phyloP scores from a whole-genome alignment of 2,329 filamentous ascomycete genomes.

The Paecilomyces sp. region DNA sequence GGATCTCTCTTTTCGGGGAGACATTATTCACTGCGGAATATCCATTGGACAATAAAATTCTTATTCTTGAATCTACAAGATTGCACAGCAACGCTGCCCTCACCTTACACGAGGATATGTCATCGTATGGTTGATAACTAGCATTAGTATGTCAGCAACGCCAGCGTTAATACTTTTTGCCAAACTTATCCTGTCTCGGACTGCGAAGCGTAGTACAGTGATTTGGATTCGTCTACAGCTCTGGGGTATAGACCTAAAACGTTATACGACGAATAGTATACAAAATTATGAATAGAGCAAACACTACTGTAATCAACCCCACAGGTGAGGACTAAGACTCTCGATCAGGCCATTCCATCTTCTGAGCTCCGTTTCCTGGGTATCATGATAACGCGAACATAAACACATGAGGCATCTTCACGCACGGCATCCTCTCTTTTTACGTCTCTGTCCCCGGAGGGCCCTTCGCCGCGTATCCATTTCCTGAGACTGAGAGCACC shows the following conservation, averaged over 20 bases:
- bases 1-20: not conserved
- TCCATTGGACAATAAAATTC: too few species aligned
- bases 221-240: not conserved
- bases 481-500: constrained; percentile 68
- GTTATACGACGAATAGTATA: not conserved
- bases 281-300: not conserved
- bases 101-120: too few species aligned
- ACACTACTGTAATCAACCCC: not conserved
- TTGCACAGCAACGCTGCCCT: too few species aligned
- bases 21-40: not conserved
- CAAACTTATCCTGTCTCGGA: not conserved
- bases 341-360: too few species aligned
- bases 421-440: not conserved
- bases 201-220: not conserved
- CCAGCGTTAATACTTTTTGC: not conserved
- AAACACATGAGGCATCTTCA: not conserved
- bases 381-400: not conserved
- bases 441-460: constrained; percentile 8
- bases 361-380: not conserved
- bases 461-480: constrained; percentile 59
- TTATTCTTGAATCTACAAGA: too few species aligned
- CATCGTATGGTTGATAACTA: not conserved
- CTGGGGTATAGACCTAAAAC: not conserved
- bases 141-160: not conserved
- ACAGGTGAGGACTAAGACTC: not conserved